Evolutionary conservation across 192 early-diverging fungal genomes (phyloP).

Genomic region (Entophlyctis helioformis): DNA sequence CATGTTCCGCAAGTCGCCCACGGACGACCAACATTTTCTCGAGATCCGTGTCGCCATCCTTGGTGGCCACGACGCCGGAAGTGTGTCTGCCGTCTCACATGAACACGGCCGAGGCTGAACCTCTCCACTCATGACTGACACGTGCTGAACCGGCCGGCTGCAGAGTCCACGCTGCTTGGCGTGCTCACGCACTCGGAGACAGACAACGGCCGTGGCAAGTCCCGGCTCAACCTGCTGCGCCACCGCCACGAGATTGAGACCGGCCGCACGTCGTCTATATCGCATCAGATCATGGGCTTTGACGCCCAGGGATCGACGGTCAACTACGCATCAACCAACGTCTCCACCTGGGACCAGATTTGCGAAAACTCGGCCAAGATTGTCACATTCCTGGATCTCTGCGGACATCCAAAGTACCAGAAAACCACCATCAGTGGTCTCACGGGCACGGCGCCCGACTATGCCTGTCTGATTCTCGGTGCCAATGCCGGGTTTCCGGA

Average conservation of each 20-base stretch:
- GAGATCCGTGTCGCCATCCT: slow-evolving; percentile 77
- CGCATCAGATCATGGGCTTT: slow-evolving; percentile 80
- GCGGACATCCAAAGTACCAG: slow-evolving; percentile 78
- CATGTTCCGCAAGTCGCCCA: slow-evolving; percentile 46
- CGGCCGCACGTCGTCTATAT: slow-evolving; percentile 79
- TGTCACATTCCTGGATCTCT: slow-evolving; percentile 80
- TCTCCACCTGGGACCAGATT: slow-evolving; percentile 74
- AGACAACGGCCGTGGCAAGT: slow-evolving; percentile 79
- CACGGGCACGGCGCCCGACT: slow-evolving; percentile 69
- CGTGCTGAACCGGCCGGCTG: neutral
- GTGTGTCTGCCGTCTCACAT: slow-evolving; percentile 7
- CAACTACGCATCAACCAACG: slow-evolving; percentile 67
- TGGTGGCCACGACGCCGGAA: slow-evolving; percentile 63
- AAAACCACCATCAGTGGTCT: slow-evolving; percentile 81
- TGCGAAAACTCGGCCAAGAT: slow-evolving; percentile 65
- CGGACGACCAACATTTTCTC: slow-evolving; percentile 49
- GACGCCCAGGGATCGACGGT: slow-evolving; percentile 56
- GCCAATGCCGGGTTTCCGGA: slow-evolving; percentile 53
- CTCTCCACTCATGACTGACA: too few species aligned
- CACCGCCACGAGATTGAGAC: slow-evolving; percentile 88
- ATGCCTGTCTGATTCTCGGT: slow-evolving; percentile 71
- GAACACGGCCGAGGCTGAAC: neutral
- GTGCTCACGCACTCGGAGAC: slow-evolving; percentile 66
- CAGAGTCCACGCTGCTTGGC: slow-evolving; percentile 75
- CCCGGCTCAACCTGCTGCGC: slow-evolving; percentile 70